Evolutionary conservation across 1,284 basidiomycete genomes (phyloP), one percentile per base, ranked within the genome.

Genomic region (Athelia sp.): DNA sequence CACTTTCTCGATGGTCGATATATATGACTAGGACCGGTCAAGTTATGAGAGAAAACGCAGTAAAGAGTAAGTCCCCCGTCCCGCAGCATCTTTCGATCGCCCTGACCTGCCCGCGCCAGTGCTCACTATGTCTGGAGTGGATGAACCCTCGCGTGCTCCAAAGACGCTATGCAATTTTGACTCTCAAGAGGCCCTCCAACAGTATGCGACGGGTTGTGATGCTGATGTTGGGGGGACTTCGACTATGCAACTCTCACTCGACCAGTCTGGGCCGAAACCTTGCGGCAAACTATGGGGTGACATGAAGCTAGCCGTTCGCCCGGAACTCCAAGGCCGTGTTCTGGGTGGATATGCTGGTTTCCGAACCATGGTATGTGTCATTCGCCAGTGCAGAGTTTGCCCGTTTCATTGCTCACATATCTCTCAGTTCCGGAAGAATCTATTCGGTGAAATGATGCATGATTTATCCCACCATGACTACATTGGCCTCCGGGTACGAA

Each of bases 141-240:
- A 85, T 48, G 71, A 68, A 32, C 81, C 82, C 11, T 70, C 69
- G 46, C 77, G 79, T 18, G 65, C 67, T 4, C 81, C 87, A n/a
- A 71, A 75, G 47, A 76, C 77, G 0, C 73, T 90, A 35, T 84
- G 80, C 58, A 74, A 73, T 10, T 79, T 90, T 64, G 81, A 85
- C 56, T 74, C 76, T 0, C 68, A 61, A 21, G 71, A 77, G 40
- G 80, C 87, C 53, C 58, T 90, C 35, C 56, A 74, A n/a, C 71
- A 77, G 23, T 84, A 83, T 54, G 87, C 82, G 0, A 81, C 78
- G 0, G 92, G 92, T 2, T 89, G 84, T 58, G 92, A 95, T 65
- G 75, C 76, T 2, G 93, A 95, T 65, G 84, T 93, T 46, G 93
- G 93, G 1, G 93, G 93, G 1, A 78, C 78, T n/a, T 91, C 90